These are phyloP conservation scores for Trichoderma breve DNA, from an alignment of 2,329 filamentous ascomycete species.

Conservation along the genomic window DNA sequence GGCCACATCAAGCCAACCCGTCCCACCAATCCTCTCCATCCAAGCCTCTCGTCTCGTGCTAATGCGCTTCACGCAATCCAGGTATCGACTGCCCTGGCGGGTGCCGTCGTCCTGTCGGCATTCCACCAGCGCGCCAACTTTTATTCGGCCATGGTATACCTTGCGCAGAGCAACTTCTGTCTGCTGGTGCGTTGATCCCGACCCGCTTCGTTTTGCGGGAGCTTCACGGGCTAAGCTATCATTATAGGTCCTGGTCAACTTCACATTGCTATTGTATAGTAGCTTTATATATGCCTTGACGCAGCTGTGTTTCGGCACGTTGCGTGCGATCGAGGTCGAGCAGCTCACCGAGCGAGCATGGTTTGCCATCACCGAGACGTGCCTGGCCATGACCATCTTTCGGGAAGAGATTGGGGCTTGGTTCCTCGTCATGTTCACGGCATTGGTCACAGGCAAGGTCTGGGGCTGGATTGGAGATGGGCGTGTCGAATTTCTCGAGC, in stretches of 20 bases:
- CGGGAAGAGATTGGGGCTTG: constrained; percentile 90
- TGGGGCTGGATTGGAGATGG: constrained; percentile 99
- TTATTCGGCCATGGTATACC: constrained; percentile 95
- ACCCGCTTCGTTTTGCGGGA: background rate
- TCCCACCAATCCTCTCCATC: background rate
- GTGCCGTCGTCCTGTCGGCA: constrained; percentile 79
- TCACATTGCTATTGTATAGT: constrained; percentile 77
- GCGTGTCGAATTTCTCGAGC: constrained; percentile 88
- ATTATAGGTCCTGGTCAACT: constrained; percentile 79
- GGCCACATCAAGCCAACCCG: background rate
- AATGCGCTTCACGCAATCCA: constrained; percentile 35
- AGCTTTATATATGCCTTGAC: constrained; percentile 84
- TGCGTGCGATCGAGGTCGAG: constrained; percentile 92
- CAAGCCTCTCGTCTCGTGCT: background rate
- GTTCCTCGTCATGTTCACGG: constrained; percentile 96
- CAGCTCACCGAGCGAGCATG: constrained; percentile 96
- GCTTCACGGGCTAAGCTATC: background rate
- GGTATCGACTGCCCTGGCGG: constrained; percentile 81
- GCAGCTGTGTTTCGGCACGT: constrained; percentile 81
- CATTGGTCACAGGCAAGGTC: constrained; percentile 87
- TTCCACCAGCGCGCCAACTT: constrained; percentile 96
- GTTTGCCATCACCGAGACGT: constrained; percentile 97
- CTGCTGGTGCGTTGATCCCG: constrained; percentile 67
- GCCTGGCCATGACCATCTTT: constrained; percentile 97
- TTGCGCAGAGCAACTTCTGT: constrained; percentile 94